Conservation (phyloP, 805 yeast genomes). For the Ascoidea asiatica region DNA sequence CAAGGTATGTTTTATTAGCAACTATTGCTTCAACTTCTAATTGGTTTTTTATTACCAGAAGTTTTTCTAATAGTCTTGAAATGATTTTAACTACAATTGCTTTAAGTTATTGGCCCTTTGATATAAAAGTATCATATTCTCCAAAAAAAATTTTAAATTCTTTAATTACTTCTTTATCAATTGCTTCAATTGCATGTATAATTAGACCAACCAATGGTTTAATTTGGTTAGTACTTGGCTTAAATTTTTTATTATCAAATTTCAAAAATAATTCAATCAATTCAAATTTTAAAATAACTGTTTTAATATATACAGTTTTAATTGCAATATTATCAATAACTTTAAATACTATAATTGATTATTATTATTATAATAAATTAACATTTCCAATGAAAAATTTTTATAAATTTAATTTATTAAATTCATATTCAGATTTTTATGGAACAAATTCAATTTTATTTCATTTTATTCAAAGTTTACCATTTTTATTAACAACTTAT, state of each 20-base stretch:
- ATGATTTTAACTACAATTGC: slow-evolving; percentile 56
- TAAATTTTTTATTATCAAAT: slow-evolving; percentile 5
- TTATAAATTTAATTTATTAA: slow-evolving; percentile 62
- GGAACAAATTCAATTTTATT: slow-evolving; percentile 81
- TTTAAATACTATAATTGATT: slow-evolving; percentile 37
- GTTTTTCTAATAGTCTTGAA: slow-evolving; percentile 80
- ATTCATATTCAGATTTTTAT: slow-evolving; percentile 65
- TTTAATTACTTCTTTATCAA: slow-evolving; percentile 19
- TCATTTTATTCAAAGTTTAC: slow-evolving; percentile 72
- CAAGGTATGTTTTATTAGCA: slow-evolving; percentile 30
- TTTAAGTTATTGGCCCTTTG: slow-evolving; percentile 57
- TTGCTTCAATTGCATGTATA: slow-evolving; percentile 52
- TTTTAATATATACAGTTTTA: slow-evolving; percentile 11
- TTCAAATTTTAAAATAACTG: slow-evolving; percentile 9
- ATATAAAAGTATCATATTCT: too few species aligned
- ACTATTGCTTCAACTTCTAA: slow-evolving; percentile 63
- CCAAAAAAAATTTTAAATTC: not conserved
- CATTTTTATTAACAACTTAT: slow-evolving; percentile 54
- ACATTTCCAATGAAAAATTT: slow-evolving; percentile 59
- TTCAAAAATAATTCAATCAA: slow-evolving; percentile 6
- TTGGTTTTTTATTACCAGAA: slow-evolving; percentile 68
- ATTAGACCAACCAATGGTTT: slow-evolving; percentile 77
- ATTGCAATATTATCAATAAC: slow-evolving; percentile 18
- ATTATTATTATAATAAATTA: slow-evolving; percentile 38
- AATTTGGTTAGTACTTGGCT: slow-evolving; percentile 61